Evolutionary conservation across 2,329 filamentous ascomycete species (phyloP).

Genomic region (Eutypa lata): DNA sequence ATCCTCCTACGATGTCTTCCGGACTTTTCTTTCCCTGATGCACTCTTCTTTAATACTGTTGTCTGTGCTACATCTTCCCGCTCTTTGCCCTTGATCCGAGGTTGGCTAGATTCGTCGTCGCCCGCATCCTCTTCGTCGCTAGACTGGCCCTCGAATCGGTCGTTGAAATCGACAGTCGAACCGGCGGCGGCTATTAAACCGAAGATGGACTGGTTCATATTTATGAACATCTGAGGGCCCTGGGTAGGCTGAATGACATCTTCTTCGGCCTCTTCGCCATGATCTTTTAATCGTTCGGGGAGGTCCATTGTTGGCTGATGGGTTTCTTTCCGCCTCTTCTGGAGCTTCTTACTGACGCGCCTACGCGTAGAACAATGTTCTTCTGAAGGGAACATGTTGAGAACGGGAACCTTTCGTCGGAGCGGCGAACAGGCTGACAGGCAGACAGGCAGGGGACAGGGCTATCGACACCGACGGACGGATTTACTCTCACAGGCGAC

Average conservation of each 20-base stretch:
- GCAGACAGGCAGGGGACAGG: too few relatives aligned
- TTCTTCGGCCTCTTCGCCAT: slow-evolving; percentile 48
- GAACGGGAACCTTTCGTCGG: background rate
- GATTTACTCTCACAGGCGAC: slow-evolving; percentile 1
- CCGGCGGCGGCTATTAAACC: slow-evolving; percentile 87
- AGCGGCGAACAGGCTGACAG: too few relatives aligned
- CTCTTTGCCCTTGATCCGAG: slow-evolving; percentile 19
- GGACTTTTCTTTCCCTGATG: slow-evolving; percentile 33
- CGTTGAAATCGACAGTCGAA: slow-evolving; percentile 76
- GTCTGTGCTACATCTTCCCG: slow-evolving; percentile 28
- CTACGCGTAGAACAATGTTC: slow-evolving; percentile 35
- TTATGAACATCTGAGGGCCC: slow-evolving; percentile 53
- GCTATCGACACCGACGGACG: slow-evolving; percentile 3
- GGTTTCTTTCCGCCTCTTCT: slow-evolving; percentile 39
- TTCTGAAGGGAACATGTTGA: slow-evolving; percentile 21
- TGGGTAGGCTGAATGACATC: slow-evolving; percentile 42
- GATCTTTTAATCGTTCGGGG: slow-evolving; percentile 50
- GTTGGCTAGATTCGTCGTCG: slow-evolving; percentile 21
- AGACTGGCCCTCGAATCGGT: slow-evolving; percentile 73
- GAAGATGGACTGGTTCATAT: slow-evolving; percentile 94
- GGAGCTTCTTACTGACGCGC: slow-evolving; percentile 39
- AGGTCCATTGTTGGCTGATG: slow-evolving; percentile 45
- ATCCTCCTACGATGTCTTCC: slow-evolving; percentile 55
- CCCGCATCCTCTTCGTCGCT: slow-evolving; percentile 74
- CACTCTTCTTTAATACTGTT: slow-evolving; percentile 26